phyloP scores from a whole-genome alignment of 257 asterid species.

The Solanum virginianum region DNA sequence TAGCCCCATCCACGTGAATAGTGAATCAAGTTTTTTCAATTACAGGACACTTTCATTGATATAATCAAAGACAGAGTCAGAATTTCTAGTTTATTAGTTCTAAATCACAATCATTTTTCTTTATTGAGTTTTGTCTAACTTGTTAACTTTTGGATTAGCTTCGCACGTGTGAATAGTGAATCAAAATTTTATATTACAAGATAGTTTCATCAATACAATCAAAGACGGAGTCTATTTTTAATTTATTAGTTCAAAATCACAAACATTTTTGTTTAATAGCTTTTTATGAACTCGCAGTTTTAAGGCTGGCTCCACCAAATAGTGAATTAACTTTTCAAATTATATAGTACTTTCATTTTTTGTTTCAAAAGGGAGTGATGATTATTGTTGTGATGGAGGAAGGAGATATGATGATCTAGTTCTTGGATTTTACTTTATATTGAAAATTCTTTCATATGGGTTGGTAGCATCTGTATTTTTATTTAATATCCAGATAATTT shows the following conservation, averaged over 20 bases:
- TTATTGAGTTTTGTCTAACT: neutral
- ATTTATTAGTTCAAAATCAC: neutral
- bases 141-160: neutral
- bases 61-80: no score
- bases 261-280: neutral
- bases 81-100: neutral
- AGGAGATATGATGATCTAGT: neutral
- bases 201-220: neutral
- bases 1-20: no score
- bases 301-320: neutral
- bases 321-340: neutral
- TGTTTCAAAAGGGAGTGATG: conserved; percentile 2
- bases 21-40: no score
- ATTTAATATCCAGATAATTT: neutral
- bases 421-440: conserved; percentile 1
- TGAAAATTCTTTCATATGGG: neutral
- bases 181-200: neutral
- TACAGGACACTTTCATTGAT: no score
- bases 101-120: neutral
- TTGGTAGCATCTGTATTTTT: conserved; percentile 5
- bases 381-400: neutral
- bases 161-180: neutral
- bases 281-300: neutral
- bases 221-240: neutral
- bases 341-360: neutral